Evolutionary conservation across 768 basidiomycete genomes (phyloP).

Genomic region (Pleurotus citrinopileatus): DNA sequence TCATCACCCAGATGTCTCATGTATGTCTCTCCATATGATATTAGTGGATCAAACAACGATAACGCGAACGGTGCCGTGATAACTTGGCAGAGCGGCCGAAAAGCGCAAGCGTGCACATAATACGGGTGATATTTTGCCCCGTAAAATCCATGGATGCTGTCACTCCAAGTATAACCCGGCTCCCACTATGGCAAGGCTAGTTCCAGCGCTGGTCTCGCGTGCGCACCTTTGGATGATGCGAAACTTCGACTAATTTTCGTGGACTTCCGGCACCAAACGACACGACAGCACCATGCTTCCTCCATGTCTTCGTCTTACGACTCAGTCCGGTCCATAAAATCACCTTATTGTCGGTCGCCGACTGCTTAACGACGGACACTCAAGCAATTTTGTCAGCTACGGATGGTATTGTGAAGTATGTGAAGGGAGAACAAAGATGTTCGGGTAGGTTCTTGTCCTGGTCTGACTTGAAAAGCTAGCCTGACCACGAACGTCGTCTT

Average conservation of each 20-base stretch:
- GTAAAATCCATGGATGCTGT: constrained; percentile 9
- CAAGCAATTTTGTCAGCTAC: not conserved
- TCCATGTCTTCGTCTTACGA: not conserved
- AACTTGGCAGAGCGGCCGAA: constrained; percentile 6
- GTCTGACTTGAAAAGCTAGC: constrained; percentile 10
- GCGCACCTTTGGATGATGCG: constrained; percentile 3
- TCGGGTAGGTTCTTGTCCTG: not conserved
- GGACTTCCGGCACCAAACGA: not conserved
- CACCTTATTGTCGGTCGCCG: not conserved
- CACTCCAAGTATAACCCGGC: constrained; percentile 7
- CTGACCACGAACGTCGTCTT: not conserved
- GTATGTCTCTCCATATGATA: constrained; percentile 4
- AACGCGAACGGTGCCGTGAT: constrained; percentile 2
- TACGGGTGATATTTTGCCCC: constrained; percentile 4
- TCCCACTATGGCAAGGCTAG: not conserved
- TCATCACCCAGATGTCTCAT: not conserved
- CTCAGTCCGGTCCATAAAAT: not conserved
- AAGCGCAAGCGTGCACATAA: not conserved
- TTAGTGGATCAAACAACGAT: not conserved
- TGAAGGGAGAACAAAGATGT: constrained; percentile 8
- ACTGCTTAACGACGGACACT: constrained; percentile 4
- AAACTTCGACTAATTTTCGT: not conserved
- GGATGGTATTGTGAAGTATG: constrained; percentile 4
- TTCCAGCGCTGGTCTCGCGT: constrained; percentile 9
- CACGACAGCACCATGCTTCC: not conserved